phyloP scores from a whole-genome alignment of 257 asterid species.

The Plantago elongata region DNA sequence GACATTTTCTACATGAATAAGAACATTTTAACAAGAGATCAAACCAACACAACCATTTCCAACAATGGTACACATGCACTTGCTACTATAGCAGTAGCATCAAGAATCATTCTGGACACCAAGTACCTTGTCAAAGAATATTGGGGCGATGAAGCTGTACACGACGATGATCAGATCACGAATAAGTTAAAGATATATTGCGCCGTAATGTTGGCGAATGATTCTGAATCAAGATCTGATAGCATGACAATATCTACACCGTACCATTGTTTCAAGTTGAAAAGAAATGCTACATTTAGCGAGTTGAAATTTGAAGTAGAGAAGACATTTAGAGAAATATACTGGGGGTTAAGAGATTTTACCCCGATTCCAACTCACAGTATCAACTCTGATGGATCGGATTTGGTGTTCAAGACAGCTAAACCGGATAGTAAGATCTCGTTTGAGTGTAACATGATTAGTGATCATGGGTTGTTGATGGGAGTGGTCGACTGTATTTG shows the following conservation, averaged over 20 bases:
- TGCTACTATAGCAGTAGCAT: slow-evolving; percentile 42
- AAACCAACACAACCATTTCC: slow-evolving; percentile 11
- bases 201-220: slow-evolving; percentile 24
- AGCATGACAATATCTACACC: slow-evolving; percentile 30
- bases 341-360: slow-evolving; percentile 47
- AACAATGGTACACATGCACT: slow-evolving; percentile 16
- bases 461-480: slow-evolving; percentile 22
- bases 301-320: slow-evolving; percentile 60
- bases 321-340: slow-evolving; percentile 51
- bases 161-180: slow-evolving; percentile 9
- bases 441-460: slow-evolving; percentile 28
- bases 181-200: slow-evolving; percentile 41
- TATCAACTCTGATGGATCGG: slow-evolving; percentile 35
- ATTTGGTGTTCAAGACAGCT: slow-evolving; percentile 45
- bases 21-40: slow-evolving; percentile 31
- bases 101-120: slow-evolving; percentile 70
- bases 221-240: slow-evolving; percentile 5
- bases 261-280: slow-evolving; percentile 43
- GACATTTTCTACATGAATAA: slow-evolving; percentile 56
- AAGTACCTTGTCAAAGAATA: slow-evolving; percentile 60
- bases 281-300: slow-evolving; percentile 37
- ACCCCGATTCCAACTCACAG: slow-evolving; percentile 27
- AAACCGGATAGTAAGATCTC: slow-evolving; percentile 45
- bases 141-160: slow-evolving; percentile 15
- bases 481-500: slow-evolving; percentile 62